A percentile compares a stretch with the other conserved stretches of the same genome.
phyloP scores from a whole-genome alignment of 2,329 filamentous ascomycete species.

The Cladosporium velox region DNA sequence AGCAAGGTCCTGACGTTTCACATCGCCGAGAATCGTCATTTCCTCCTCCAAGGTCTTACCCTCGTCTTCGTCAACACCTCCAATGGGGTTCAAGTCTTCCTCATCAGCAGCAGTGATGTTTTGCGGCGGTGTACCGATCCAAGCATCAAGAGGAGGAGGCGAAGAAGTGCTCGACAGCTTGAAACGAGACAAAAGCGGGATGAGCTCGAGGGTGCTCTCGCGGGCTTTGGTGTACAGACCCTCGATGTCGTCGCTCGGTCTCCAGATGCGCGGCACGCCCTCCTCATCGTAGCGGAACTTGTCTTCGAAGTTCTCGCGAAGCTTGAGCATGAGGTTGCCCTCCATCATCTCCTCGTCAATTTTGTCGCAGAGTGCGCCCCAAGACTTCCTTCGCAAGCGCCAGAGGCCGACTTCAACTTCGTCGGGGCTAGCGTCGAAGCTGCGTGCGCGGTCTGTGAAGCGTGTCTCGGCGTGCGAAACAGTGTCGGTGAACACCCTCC shows the following conservation, averaged over 20 bases:
- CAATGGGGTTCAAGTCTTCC: slow-evolving; percentile 84
- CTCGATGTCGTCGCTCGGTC: slow-evolving; percentile 95
- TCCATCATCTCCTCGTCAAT: slow-evolving; percentile 98
- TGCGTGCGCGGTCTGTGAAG: slow-evolving; percentile 85
- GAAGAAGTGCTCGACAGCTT: slow-evolving; percentile 71
- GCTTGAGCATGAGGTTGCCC: slow-evolving; percentile 90
- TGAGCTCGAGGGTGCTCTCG: slow-evolving; percentile 87
- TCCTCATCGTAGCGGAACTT: slow-evolving; percentile 97
- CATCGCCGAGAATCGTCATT: slow-evolving; percentile 89
- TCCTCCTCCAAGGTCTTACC: slow-evolving; percentile 94
- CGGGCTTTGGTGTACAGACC: slow-evolving; percentile 89
- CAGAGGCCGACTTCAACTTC: slow-evolving; percentile 92
- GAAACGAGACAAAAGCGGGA: slow-evolving; percentile 86
- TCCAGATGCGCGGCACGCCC: slow-evolving; percentile 94
- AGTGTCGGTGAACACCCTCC: slow-evolving; percentile 78
- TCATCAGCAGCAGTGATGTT: slow-evolving; percentile 80
- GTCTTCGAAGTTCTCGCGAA: slow-evolving; percentile 98
- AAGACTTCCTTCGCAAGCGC: slow-evolving; percentile 90
- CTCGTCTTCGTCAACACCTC: slow-evolving; percentile 83
- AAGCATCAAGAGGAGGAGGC: slow-evolving; percentile 78
- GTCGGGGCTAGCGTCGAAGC: slow-evolving; percentile 87
- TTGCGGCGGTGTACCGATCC: slow-evolving; percentile 76
- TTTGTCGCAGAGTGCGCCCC: slow-evolving; percentile 84
- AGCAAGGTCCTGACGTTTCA: slow-evolving; percentile 86
- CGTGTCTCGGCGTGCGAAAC: slow-evolving; percentile 82